phyloP scores from a whole-genome alignment of 768 basidiomycete genomes.

The Clavulina sp. region DNA sequence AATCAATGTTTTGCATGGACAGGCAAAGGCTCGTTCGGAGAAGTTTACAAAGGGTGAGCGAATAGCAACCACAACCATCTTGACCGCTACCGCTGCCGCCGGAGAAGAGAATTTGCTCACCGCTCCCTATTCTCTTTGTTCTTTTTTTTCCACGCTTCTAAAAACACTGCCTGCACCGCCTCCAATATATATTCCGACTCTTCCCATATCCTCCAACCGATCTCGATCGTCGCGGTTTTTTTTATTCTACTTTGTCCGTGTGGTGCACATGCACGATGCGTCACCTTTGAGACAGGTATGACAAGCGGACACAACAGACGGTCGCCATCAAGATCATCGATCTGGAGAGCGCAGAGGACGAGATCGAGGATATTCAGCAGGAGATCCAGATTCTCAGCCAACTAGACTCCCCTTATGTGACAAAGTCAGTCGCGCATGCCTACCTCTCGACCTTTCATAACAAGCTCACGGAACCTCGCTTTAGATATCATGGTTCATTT shows the following conservation, averaged over 20 bases:
- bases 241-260: background rate
- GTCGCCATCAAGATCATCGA: constrained; percentile 99
- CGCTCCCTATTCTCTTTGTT: too few species aligned
- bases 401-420: constrained; percentile 88
- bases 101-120: too few species aligned
- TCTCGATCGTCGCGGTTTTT: too few species aligned
- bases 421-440: constrained; percentile 46
- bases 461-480: constrained; percentile 4
- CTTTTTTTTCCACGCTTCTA: too few species aligned
- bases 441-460: constrained; percentile 2
- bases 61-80: background rate
- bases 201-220: too few species aligned
- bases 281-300: constrained; percentile 39
- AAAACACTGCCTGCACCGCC: too few species aligned
- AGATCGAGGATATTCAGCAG: constrained; percentile 98
- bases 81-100: background rate
- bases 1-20: constrained; percentile 1
- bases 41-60: constrained; percentile 92
- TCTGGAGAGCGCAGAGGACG: constrained; percentile 96
- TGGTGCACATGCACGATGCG: background rate
- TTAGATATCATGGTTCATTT: constrained; percentile 86
- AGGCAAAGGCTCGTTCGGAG: constrained; percentile 98
- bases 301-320: constrained; percentile 87
- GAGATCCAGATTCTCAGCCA: constrained; percentile 97
- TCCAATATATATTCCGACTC: too few species aligned